Conservation (phyloP, 208 protist genomes). For the Wallacemonas sp. region DNA sequence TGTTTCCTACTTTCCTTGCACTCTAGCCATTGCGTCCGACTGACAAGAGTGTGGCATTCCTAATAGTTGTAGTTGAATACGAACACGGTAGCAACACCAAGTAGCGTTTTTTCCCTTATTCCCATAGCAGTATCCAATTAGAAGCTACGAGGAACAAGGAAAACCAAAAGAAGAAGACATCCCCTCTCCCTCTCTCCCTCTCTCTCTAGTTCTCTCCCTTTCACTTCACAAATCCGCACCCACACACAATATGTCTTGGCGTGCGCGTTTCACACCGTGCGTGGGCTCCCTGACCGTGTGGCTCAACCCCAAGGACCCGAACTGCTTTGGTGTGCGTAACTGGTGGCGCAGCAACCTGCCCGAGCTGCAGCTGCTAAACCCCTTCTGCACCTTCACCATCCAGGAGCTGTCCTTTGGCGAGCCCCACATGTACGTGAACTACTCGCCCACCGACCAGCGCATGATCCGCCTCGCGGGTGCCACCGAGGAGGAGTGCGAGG, state of each 20-base stretch:
- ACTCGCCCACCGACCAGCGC: slow-evolving; percentile 86
- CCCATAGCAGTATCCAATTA: too few species aligned
- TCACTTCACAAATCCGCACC: neutral
- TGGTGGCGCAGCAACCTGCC: slow-evolving; percentile 92
- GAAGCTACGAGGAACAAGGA: slow-evolving; percentile 6
- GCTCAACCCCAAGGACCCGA: slow-evolving; percentile 93
- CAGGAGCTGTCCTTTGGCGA: slow-evolving; percentile 91
- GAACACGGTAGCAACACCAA: too few species aligned
- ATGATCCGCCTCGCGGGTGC: slow-evolving; percentile 87
- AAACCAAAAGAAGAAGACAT: too few species aligned
- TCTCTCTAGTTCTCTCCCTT: too few species aligned
- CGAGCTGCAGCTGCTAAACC: slow-evolving; percentile 90
- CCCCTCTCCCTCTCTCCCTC: too few species aligned
- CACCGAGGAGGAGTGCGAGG: slow-evolving; percentile 90
- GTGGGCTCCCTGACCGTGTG: slow-evolving; percentile 84
- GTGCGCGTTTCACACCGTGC: slow-evolving; percentile 87
- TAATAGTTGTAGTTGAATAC: too few species aligned
- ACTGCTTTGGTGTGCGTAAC: slow-evolving; percentile 92
- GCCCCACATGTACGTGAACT: slow-evolving; percentile 92
- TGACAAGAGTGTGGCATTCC: too few species aligned
- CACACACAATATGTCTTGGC: slow-evolving; percentile 76
- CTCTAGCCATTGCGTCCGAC: too few species aligned
- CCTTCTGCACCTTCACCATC: slow-evolving; percentile 88
- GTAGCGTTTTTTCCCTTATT: too few species aligned
- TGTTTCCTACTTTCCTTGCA: too few species aligned